These are phyloP conservation scores for Debaryomyces sp. DNA, from an alignment of 1,139 yeast species.

Conservation along the genomic window DNA sequence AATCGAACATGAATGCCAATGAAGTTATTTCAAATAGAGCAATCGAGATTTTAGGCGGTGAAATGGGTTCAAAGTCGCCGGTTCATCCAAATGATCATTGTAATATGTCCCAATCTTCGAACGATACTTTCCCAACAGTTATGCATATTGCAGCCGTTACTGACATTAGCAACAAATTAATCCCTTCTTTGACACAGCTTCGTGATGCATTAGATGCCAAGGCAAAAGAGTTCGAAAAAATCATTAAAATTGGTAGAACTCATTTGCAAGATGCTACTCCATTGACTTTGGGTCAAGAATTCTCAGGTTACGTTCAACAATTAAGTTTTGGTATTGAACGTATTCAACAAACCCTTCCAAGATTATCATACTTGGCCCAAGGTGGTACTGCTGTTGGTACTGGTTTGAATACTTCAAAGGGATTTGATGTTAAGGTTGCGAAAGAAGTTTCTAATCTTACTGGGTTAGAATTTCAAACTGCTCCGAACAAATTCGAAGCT, in stretches of 20 bases:
- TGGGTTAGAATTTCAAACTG: constrained; percentile 80
- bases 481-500: constrained; percentile 96
- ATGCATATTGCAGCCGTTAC: constrained; percentile 96
- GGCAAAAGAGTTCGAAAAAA: constrained; percentile 72
- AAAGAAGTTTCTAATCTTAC: constrained; percentile 74
- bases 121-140: constrained; percentile 95
- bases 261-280: constrained; percentile 97
- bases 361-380: constrained; percentile 79
- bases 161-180: constrained; percentile 67
- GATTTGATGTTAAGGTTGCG: constrained; percentile 80
- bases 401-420: constrained; percentile 84
- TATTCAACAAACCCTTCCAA: constrained; percentile 67
- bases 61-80: constrained; percentile 79
- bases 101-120: constrained; percentile 92
- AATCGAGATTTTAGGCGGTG: constrained; percentile 86
- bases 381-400: constrained; percentile 99
- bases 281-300: constrained; percentile 90
- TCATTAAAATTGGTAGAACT: constrained; percentile 94
- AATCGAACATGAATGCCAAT: constrained; percentile 94
- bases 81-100: constrained; percentile 97
- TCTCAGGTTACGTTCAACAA: constrained; percentile 90
- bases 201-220: constrained; percentile 71
- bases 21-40: constrained; percentile 96
- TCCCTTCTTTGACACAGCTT: constrained; percentile 73
- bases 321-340: constrained; percentile 80